Evolutionary conservation across 495 filamentous ascomycete genomes (phyloP).

Genomic region (Podospora bellae-mahoneyi): DNA sequence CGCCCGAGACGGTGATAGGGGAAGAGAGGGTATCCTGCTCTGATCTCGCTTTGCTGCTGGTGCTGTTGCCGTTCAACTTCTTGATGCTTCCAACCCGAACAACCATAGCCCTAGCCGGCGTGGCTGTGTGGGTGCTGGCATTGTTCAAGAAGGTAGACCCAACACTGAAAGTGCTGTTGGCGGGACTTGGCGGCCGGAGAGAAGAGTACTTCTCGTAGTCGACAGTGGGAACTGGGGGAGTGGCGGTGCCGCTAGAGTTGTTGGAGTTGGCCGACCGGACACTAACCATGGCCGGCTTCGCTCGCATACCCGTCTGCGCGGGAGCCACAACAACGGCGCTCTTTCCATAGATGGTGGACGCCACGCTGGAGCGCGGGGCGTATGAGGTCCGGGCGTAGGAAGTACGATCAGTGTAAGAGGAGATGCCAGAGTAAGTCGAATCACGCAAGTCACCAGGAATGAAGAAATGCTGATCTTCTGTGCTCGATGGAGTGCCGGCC

Average conservation of each 20-base stretch:
- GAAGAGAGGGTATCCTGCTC: conserved; percentile 30
- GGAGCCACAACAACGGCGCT: conserved; percentile 74
- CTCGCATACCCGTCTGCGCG: conserved; percentile 77
- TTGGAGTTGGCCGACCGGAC: conserved; percentile 62
- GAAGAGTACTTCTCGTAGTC: conserved; percentile 50
- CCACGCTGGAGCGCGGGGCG: conserved; percentile 73
- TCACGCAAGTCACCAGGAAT: conserved; percentile 88
- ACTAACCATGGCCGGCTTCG: conserved; percentile 85
- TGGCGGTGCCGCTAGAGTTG: conserved; percentile 42
- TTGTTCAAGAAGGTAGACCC: conserved; percentile 64
- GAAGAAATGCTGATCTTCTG: conserved; percentile 87
- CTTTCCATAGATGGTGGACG: conserved; percentile 87
- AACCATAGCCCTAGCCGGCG: conserved; percentile 51
- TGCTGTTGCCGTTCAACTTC: conserved; percentile 35
- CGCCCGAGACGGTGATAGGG: conserved; percentile 22
- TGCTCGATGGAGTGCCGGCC: conserved; percentile 52
- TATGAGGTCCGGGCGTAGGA: conserved; percentile 64
- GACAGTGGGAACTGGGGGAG: conserved; percentile 54
- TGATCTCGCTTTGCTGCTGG: conserved; percentile 2
- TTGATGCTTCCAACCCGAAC: conserved; percentile 52
- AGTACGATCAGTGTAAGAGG: conserved; percentile 62
- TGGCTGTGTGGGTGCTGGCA: conserved; percentile 51
- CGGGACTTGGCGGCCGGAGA: conserved; percentile 46
- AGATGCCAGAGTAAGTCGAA: conserved; percentile 70
- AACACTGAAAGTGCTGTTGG: conserved; percentile 56